Conservation (phyloP, 805 yeast species). For the Candida sphagnicola region DNA sequence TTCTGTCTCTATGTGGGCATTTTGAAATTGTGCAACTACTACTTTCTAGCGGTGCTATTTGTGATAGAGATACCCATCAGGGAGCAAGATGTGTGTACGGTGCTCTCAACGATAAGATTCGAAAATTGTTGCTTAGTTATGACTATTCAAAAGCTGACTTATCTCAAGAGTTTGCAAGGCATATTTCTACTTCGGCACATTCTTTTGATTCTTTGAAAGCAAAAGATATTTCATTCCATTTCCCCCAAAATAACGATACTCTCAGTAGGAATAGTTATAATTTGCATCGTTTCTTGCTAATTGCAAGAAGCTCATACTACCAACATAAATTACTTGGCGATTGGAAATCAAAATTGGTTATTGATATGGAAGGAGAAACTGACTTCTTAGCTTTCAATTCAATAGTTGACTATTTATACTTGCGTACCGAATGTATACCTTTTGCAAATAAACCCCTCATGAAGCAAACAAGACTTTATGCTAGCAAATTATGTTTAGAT, state of each 20-base stretch:
- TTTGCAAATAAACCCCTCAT: background rate
- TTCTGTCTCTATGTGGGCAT: slow-evolving; percentile 77
- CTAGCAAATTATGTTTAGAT: slow-evolving; percentile 27
- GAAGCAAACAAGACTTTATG: slow-evolving; percentile 12
- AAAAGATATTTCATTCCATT: slow-evolving; percentile 29
- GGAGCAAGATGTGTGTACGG: slow-evolving; percentile 77
- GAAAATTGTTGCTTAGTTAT: slow-evolving; percentile 52
- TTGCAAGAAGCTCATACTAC: slow-evolving; percentile 29
- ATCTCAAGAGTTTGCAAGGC: slow-evolving; percentile 70
- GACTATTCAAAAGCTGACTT: slow-evolving; percentile 66
- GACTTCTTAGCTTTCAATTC: slow-evolving; percentile 18
- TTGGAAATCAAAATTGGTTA: slow-evolving; percentile 16
- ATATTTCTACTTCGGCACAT: slow-evolving; percentile 48
- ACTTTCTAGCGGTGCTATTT: slow-evolving; percentile 62
- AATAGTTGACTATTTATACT: slow-evolving; percentile 27
- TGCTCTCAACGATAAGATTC: slow-evolving; percentile 64
- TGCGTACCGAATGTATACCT: slow-evolving; percentile 5
- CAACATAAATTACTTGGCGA: slow-evolving; percentile 13
- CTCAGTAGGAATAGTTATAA: slow-evolving; percentile 8
- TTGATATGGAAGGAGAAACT: slow-evolving; percentile 14
- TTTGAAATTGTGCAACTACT: slow-evolving; percentile 56
- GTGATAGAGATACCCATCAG: slow-evolving; percentile 78
- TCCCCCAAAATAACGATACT: slow-evolving; percentile 12
- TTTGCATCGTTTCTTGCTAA: slow-evolving; percentile 30
- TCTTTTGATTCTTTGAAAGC: slow-evolving; percentile 19